Percentiles rank a stretch among this genome's conserved stretches.
Conservation (phyloP, 1,284 basidiomycete species). For the Heliocybe sulcata region DNA sequence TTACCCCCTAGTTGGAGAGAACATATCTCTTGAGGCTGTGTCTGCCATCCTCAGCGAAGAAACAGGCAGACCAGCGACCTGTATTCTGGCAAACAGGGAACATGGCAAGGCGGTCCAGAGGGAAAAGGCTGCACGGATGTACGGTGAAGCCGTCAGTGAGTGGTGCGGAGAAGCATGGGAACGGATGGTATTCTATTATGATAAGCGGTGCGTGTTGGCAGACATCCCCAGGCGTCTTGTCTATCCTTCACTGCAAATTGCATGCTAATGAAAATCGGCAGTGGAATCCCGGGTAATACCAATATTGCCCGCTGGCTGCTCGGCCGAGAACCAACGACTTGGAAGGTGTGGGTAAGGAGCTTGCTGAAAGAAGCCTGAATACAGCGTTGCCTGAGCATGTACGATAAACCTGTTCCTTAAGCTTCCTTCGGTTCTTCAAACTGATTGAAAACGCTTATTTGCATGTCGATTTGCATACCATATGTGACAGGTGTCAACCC, state of each 20-base stretch:
- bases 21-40: slow-evolving; percentile 20
- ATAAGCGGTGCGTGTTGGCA: slow-evolving; percentile 16
- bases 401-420: no score
- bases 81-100: slow-evolving; percentile 5
- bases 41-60: slow-evolving; percentile 14
- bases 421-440: no score
- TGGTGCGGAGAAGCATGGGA: slow-evolving; percentile 17
- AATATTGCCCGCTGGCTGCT: slow-evolving; percentile 24
- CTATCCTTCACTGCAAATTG: not conserved
- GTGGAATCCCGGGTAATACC: slow-evolving; percentile 24
- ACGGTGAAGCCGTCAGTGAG: slow-evolving; percentile 7
- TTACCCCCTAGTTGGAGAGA: slow-evolving; percentile 25
- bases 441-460: no score
- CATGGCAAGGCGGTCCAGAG: slow-evolving; percentile 9
- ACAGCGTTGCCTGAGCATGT: not conserved
- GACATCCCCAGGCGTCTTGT: no score
- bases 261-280: slow-evolving; percentile 7
- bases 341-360: slow-evolving; percentile 1
- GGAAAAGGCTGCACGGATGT: slow-evolving; percentile 8
- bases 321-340: slow-evolving; percentile 21
- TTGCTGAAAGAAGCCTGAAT: not conserved
- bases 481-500: no score
- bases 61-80: slow-evolving; percentile 11
- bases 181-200: slow-evolving; percentile 24
- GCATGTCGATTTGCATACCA: no score